Evolutionary conservation across 257 asterid species (phyloP).

Genomic region (Nyctanthes arbortristis): DNA sequence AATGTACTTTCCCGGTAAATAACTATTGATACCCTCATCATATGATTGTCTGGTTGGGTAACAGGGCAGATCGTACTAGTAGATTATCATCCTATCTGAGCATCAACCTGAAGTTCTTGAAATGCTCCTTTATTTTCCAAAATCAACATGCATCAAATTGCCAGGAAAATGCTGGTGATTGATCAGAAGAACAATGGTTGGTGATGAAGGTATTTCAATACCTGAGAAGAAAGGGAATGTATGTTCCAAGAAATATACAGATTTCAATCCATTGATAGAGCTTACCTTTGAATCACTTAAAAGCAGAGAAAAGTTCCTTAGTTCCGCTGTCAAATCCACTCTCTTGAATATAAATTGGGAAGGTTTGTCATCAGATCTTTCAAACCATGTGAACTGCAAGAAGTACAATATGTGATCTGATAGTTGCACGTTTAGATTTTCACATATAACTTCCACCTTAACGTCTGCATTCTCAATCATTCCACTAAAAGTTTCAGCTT

Average conservation of each 20-base stretch:
- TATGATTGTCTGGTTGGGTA: neutral
- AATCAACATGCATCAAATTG: neutral
- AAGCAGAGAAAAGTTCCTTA: constrained; percentile 67
- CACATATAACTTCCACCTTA: constrained; percentile 54
- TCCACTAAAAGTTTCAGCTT: constrained; percentile 46
- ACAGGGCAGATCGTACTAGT: neutral
- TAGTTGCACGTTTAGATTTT: constrained; percentile 65
- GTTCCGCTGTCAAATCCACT: constrained; percentile 54
- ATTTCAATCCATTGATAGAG: constrained; percentile 1
- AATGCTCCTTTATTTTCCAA: neutral
- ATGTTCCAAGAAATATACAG: constrained; percentile 2
- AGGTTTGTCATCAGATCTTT: constrained; percentile 53
- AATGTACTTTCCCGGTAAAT: neutral
- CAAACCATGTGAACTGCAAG: constrained; percentile 52
- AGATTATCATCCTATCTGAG: constrained; percentile 4
- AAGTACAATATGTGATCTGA: constrained; percentile 64
- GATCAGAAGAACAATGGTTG: neutral
- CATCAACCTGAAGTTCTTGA: constrained; percentile 4
- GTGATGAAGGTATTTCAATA: neutral
- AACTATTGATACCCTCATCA: neutral
- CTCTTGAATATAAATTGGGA: constrained; percentile 41
- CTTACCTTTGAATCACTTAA: constrained; percentile 84
- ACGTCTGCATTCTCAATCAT: constrained; percentile 37
- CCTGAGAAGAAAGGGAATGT: constrained; percentile 5
- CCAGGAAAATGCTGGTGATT: constrained; percentile 8